Conservation (phyloP, 495 filamentous ascomycete genomes). For the Bacidia gigantensis region DNA sequence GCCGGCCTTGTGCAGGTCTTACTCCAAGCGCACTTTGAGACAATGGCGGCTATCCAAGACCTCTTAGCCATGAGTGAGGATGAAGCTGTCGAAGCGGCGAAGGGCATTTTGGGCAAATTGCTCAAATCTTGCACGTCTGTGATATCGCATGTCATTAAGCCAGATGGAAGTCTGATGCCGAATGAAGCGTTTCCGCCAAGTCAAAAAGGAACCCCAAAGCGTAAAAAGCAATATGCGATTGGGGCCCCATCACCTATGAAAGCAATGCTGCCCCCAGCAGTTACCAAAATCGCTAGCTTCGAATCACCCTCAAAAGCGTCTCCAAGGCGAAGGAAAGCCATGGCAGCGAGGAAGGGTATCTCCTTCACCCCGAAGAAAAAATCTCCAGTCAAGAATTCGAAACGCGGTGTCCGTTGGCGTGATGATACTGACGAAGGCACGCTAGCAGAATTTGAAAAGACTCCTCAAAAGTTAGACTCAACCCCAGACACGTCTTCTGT, state of each 20-base stretch:
- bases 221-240: slow-evolving; percentile 44
- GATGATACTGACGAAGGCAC: slow-evolving; percentile 79
- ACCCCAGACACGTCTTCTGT: slow-evolving; percentile 39
- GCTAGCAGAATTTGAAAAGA: slow-evolving; percentile 79
- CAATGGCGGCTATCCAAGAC: slow-evolving; percentile 64
- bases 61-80: slow-evolving; percentile 68
- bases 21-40: slow-evolving; percentile 82
- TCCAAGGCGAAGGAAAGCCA: slow-evolving; percentile 64
- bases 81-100: slow-evolving; percentile 69
- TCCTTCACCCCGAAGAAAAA: slow-evolving; percentile 79
- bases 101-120: slow-evolving; percentile 63
- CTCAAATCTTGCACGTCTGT: slow-evolving; percentile 59
- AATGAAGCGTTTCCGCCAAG: slow-evolving; percentile 52
- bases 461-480: slow-evolving; percentile 49
- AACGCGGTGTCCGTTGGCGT: slow-evolving; percentile 79
- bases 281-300: slow-evolving; percentile 27
- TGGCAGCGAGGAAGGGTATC: slow-evolving; percentile 58
- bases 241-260: slow-evolving; percentile 28
- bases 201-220: slow-evolving; percentile 57
- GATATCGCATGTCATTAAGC: slow-evolving; percentile 73
- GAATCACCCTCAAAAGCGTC: slow-evolving; percentile 54
- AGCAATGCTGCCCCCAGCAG: slow-evolving; percentile 26
- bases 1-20: slow-evolving; percentile 65
- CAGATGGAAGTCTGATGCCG: slow-evolving; percentile 59
- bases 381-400: slow-evolving; percentile 39